These are phyloP conservation scores for Eutypa lata DNA, from an alignment of 2,329 filamentous ascomycete genomes.

Conservation along the genomic window DNA sequence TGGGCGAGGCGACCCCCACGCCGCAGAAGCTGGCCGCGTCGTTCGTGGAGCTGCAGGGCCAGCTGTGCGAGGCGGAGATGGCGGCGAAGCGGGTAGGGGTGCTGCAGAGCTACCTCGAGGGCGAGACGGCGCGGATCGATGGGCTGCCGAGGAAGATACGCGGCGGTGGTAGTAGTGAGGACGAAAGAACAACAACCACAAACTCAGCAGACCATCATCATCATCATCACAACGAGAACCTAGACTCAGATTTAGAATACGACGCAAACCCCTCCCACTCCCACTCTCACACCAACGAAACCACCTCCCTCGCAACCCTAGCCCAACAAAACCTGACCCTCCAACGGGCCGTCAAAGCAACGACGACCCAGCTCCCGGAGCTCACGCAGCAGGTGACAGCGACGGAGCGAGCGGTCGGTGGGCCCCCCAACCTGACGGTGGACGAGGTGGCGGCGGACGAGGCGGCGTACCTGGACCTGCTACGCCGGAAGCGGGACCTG, in stretches of 20 bases:
- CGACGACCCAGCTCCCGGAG: conserved; percentile 65
- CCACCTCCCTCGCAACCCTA: conserved; percentile 36
- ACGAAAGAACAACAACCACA: conserved; percentile 30
- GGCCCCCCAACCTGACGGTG: conserved; percentile 37
- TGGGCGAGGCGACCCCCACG: conserved; percentile 47
- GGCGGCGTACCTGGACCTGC: conserved; percentile 53
- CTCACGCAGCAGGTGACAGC: conserved; percentile 53
- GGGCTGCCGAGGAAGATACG: conserved; percentile 40
- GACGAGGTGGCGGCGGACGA: conserved; percentile 58
- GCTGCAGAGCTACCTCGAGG: conserved; percentile 55
- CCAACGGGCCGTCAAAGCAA: conserved; percentile 66
- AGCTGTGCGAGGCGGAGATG: conserved; percentile 54
- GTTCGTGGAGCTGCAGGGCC: conserved; percentile 55
- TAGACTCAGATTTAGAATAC: conserved; percentile 38
- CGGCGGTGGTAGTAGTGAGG: conserved; percentile 36
- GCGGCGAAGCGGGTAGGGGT: conserved; percentile 49
- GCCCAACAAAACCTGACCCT: conserved; percentile 71
- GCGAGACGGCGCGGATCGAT: conserved; percentile 42
- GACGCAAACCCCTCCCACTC: background rate
- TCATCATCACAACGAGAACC: too few relatives aligned
- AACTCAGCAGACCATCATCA: too few relatives aligned
- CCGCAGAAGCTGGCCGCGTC: conserved; percentile 47
- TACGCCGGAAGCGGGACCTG: conserved; percentile 55
- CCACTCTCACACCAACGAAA: background rate
- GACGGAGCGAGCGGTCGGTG: conserved; percentile 30